These are phyloP conservation scores for Cucurbita moschata DNA, from an alignment of 306 rosid species.

Conservation along the genomic window DNA sequence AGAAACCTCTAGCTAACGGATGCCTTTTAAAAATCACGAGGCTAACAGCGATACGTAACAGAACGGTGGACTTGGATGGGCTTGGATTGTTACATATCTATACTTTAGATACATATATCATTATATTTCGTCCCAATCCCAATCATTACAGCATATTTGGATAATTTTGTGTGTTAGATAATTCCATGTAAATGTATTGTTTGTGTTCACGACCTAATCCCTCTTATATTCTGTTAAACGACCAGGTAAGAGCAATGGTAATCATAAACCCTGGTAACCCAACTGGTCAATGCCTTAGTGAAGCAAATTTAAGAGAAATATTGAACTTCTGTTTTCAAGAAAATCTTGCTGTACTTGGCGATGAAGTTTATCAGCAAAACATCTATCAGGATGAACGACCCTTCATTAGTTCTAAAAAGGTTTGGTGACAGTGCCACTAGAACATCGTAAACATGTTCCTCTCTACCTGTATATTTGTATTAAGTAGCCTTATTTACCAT, in stretches of 20 bases:
- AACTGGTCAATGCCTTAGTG: constrained; percentile 92
- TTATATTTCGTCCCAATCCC: not conserved
- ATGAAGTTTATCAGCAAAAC: constrained; percentile 96
- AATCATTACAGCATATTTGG: not conserved
- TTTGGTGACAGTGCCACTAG: constrained; percentile 11
- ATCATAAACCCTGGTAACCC: constrained; percentile 98
- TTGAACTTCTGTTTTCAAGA: constrained; percentile 68
- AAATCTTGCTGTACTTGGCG: constrained; percentile 79
- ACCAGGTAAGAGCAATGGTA: constrained; percentile 94
- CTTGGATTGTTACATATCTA: too few relatives aligned
- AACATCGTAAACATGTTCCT: not conserved
- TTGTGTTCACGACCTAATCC: not conserved
- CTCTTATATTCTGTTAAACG: not conserved
- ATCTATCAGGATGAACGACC: constrained; percentile 95
- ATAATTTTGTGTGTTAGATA: not conserved
- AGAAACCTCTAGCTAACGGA: too few relatives aligned
- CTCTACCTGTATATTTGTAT: constrained; percentile 3
- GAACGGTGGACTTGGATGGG: too few relatives aligned
- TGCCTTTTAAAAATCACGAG: too few relatives aligned
- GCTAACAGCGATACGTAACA: too few relatives aligned
- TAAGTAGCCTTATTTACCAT: constrained; percentile 10
- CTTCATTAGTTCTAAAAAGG: constrained; percentile 83
- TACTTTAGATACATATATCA: not conserved
- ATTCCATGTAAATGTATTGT: not conserved
- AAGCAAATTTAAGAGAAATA: constrained; percentile 60